phyloP scores from a whole-genome alignment of 257 asterid genomes.

The Knoxia roxburghii region DNA sequence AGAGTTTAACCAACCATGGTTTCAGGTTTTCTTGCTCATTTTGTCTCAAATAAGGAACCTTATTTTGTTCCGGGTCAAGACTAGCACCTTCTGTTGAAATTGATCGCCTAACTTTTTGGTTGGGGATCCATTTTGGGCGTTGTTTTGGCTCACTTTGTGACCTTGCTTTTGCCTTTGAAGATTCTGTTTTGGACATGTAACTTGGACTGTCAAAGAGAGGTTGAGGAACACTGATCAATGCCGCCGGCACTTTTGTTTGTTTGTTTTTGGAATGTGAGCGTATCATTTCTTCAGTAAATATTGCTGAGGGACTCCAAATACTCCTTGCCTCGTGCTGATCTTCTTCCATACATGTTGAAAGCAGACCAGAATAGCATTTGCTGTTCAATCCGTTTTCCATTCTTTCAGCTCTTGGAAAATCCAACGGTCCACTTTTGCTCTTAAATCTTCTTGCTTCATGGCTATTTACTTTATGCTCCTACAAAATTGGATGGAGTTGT shows the following conservation, averaged over 20 bases:
- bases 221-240: constrained; percentile 4
- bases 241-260: constrained; percentile 19
- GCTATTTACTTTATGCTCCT: constrained; percentile 31
- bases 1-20: constrained; percentile 43
- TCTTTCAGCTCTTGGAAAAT: constrained; percentile 25
- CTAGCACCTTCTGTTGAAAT: constrained; percentile 37
- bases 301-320: constrained; percentile 44
- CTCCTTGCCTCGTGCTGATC: constrained; percentile 16
- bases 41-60: neutral
- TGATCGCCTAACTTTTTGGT: constrained; percentile 36
- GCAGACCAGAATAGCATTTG: constrained; percentile 24
- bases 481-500: no score
- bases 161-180: constrained; percentile 65
- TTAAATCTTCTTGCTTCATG: constrained; percentile 22
- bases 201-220: constrained; percentile 22
- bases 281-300: constrained; percentile 45
- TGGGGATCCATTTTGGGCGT: constrained; percentile 42
- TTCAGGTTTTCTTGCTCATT: constrained; percentile 33
- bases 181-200: constrained; percentile 62
- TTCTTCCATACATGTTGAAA: constrained; percentile 36
- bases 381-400: constrained; percentile 26
- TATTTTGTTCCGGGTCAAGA: neutral
- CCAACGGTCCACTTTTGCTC: constrained; percentile 35
- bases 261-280: constrained; percentile 36
- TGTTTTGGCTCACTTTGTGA: constrained; percentile 76